Evolutionary conservation across 169 alveolate species (phyloP), one percentile per base, ranked within the genome.

Genomic region (Perkinsus marinus): DNA sequence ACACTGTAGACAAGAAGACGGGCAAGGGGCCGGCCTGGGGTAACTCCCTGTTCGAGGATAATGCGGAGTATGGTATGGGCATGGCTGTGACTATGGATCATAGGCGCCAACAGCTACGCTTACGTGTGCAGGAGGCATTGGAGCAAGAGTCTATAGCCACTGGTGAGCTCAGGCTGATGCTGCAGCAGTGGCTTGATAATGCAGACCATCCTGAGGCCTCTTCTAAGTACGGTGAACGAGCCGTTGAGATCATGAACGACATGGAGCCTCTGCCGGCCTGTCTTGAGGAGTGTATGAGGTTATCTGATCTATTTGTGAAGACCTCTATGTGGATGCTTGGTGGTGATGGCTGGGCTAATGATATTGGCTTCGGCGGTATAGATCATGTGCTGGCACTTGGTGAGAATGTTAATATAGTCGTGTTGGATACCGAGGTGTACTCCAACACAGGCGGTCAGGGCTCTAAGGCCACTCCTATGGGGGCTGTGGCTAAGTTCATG

Each of bases 321-420:
- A 57, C 79, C 9, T 57, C 79, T 16, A 57, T 57, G 79, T 57
- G 79, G 79, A 57, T 57, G 57, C 91, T 92, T 30, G 96, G 95
- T 0, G 96, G 96, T 26, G 96, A 95, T 68, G 96, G 96, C 47
- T 95, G 96, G 95, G 95, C 95, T n/a, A 94, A 95, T 69, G 96
- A 95, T 93, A 95, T 95, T 39, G 96, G 95, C 79, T 93, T 69
- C 89, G 95, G 95, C 22, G 95, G 96, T 0, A 46, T 95, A 90
- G 95, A 93, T 92, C 95, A 93, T 46, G 95, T 95, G 17, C 41
- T 93, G 46, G 93, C 95, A 39, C 91, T 57, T 57, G 79, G 79
- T 16, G 79, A 57, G 22, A 91, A 93, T 90, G 94, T 93, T 30
- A 93, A 94, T 92, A 92, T 94, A 43, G 30, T 94, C 41, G 94